Conservation (phyloP, 1,139 yeast species). For the Waltiozyma sp. region DNA sequence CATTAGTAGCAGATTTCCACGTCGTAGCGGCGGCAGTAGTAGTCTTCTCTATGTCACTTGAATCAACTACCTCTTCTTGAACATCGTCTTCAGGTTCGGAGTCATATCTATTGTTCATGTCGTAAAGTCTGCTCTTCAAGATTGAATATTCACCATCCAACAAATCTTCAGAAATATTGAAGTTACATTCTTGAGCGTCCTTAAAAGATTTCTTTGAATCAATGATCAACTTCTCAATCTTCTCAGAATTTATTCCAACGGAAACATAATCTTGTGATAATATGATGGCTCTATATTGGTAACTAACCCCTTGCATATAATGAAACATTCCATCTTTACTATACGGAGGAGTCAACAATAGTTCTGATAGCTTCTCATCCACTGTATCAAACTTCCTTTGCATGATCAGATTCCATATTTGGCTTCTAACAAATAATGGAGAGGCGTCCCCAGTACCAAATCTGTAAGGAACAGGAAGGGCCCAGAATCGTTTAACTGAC, state of each 20-base stretch:
- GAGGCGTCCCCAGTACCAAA: slow-evolving; percentile 6
- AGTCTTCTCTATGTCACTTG: neutral
- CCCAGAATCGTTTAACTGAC: neutral
- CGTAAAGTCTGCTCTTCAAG: slow-evolving; percentile 3
- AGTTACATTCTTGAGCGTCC: slow-evolving; percentile 3
- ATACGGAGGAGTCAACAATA: slow-evolving; percentile 10
- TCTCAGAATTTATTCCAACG: neutral
- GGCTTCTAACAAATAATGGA: slow-evolving; percentile 6
- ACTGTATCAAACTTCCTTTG: slow-evolving; percentile 10
- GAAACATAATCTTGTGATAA: neutral
- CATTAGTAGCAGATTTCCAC: neutral
- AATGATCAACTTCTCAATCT: slow-evolving; percentile 7
- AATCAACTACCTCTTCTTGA: neutral
- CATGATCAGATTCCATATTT: slow-evolving; percentile 13
- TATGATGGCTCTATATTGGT: slow-evolving; percentile 10
- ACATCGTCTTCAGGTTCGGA: neutral
- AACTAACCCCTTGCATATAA: slow-evolving; percentile 15
- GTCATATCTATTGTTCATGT: neutral
- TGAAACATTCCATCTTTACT: slow-evolving; percentile 13
- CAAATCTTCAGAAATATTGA: slow-evolving; percentile 11
- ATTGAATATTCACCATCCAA: slow-evolving; percentile 7
- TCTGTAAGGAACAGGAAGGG: slow-evolving; percentile 6
- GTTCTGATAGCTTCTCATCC: slow-evolving; percentile 12
- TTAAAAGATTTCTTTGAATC: slow-evolving; percentile 6
- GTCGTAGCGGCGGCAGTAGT: too few species aligned